Base-by-base conservation (phyloP, 169 alveolate species). In the Babesia microti region DNA sequence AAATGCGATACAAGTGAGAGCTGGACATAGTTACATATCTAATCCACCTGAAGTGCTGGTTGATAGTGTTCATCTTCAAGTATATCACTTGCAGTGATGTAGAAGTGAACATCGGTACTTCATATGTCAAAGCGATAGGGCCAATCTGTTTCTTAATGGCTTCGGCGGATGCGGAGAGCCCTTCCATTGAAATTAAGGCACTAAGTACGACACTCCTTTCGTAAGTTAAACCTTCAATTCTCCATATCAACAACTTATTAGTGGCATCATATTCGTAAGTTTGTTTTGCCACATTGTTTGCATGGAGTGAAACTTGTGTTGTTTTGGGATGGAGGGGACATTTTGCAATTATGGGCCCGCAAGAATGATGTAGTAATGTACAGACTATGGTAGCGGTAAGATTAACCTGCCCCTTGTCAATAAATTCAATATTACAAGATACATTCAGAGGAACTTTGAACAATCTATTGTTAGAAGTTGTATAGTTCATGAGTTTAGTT, bases 401-500 rank as follows among this genome's bases (percentile, higher is more conserved):
- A 1, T n/a, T 30, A 3, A 50, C 49, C 68, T 56, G 35, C 19
- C 0, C 23, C 1, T 0, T 26, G n/a, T 26, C 6, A 9, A 5
- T 0, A 12, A 27, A 14, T 3, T 2, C 6, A 1, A 21, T 44
- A 15, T 68, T 61, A n/a, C 66, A 40, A 4, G 63, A 35, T 3
- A 58, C 71, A n/a, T 42, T 51, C 6, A 72, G 26, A 4, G 41
- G 32, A 9, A 66, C 66, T 11, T 63, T 68, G 18, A 59, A 12
- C 28, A 27, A 32, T 6, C 42, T 40, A 22, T 34, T 28, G 21
- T 56, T 56, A 12, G 72, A 55, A n/a, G 87, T 68, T 50, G 88
- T 70, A 54, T 90, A 90, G 43, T 84, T 84, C 93, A 90, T 81
- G 19, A 84, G 87, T 41, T 83, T 78, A 41, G 83, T 81, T 60